phyloP scores from a whole-genome alignment of 2,329 filamentous ascomycete species.

The Paramyrothecium roridum region DNA sequence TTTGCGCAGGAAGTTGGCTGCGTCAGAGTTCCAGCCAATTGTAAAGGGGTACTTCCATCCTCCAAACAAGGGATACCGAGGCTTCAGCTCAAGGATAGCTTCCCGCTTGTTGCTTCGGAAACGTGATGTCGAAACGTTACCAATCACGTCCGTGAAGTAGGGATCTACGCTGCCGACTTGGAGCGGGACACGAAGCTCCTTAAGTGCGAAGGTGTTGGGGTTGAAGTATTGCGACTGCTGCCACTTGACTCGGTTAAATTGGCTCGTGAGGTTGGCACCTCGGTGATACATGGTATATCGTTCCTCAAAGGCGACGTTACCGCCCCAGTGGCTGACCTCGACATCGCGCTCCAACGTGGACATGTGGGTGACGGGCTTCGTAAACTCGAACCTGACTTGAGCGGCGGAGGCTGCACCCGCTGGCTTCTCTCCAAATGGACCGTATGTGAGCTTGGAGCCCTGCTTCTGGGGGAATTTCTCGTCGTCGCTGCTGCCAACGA shows the following conservation, averaged over 20 bases:
- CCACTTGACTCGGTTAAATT: conserved; percentile 77
- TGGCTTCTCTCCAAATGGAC: conserved; percentile 79
- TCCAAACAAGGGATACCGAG: conserved; percentile 93
- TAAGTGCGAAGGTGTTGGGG: conserved; percentile 73
- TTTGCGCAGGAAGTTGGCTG: conserved; percentile 71
- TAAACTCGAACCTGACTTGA: conserved; percentile 89
- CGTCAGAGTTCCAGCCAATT: conserved; percentile 90
- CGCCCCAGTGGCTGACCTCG: conserved; percentile 97
- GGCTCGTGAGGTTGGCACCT: conserved; percentile 71
- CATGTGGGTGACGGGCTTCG: conserved; percentile 81
- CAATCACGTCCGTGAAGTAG: conserved; percentile 95
- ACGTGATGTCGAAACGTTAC: conserved; percentile 90
- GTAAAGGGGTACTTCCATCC: conserved; percentile 98
- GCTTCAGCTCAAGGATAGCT: conserved; percentile 84
- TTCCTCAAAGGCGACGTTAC: conserved; percentile 93
- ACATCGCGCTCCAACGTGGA: conserved; percentile 81
- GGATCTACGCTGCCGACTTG: conserved; percentile 76
- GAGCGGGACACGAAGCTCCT: conserved; percentile 77
- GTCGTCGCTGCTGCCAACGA: conserved; percentile 57
- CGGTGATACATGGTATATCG: conserved; percentile 85
- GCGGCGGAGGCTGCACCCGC: conserved; percentile 72
- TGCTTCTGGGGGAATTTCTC: conserved; percentile 73
- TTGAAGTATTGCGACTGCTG: conserved; percentile 71
- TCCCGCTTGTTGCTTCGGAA: conserved; percentile 78
- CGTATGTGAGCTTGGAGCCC: conserved; percentile 84